These are phyloP conservation scores for Nannizziopsis arthrosporioides DNA, from an alignment of 2,329 filamentous ascomycete species.

Conservation along the genomic window DNA sequence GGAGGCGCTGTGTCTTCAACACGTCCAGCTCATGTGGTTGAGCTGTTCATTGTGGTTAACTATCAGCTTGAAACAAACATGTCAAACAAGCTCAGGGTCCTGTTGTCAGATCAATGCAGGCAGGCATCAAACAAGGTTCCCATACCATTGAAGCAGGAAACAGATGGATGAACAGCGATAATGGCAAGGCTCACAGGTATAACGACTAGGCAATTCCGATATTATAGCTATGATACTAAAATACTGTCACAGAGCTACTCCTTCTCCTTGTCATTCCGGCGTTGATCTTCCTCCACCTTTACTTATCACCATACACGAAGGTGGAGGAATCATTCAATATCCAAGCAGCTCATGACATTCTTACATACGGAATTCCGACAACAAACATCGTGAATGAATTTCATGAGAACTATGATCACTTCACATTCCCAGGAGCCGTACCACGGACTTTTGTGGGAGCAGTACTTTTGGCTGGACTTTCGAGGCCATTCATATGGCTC, in stretches of 20 bases:
- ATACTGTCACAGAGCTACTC: slow-evolving; percentile 14
- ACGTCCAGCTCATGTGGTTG: too few relatives aligned
- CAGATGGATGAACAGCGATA: not conserved
- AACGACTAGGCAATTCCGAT: not conserved
- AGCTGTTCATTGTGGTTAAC: too few relatives aligned
- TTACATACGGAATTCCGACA: slow-evolving; percentile 64
- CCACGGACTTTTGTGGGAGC: slow-evolving; percentile 83
- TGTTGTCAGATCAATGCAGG: too few relatives aligned
- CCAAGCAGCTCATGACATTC: slow-evolving; percentile 82
- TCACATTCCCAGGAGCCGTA: slow-evolving; percentile 79
- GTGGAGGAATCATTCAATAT: slow-evolving; percentile 98
- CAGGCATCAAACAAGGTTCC: too few relatives aligned
- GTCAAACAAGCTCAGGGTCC: too few relatives aligned
- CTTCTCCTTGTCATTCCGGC: slow-evolving; percentile 47
- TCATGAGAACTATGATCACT: slow-evolving; percentile 66
- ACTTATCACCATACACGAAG: slow-evolving; percentile 78
- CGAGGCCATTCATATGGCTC: slow-evolving; percentile 52
- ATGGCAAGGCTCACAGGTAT: slow-evolving; percentile 13
- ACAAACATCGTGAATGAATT: slow-evolving; percentile 44
- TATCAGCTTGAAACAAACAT: too few relatives aligned
- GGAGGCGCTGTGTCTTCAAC: too few relatives aligned
- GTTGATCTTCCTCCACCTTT: slow-evolving; percentile 56
- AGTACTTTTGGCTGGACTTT: slow-evolving; percentile 59
- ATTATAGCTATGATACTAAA: not conserved
- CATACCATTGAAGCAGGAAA: not conserved